These are phyloP conservation scores for Nissolia schottii DNA, from an alignment of 306 rosid genomes.

Conservation along the genomic window DNA sequence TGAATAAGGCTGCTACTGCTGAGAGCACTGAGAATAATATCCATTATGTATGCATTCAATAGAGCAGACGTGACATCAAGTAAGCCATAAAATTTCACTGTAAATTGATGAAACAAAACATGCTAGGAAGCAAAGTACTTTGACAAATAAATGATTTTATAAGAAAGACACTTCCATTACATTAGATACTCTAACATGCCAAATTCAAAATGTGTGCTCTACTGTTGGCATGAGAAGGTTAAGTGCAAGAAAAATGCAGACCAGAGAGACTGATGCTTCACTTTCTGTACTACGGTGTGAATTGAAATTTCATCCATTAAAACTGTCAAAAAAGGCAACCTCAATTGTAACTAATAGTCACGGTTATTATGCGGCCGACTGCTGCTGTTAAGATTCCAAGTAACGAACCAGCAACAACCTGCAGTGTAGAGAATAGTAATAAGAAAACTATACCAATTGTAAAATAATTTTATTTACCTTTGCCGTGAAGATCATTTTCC, in stretches of 20 bases:
- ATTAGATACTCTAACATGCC: background rate
- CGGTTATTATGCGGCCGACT: constrained; percentile 38
- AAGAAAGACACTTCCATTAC: background rate
- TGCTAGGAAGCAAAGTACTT: background rate
- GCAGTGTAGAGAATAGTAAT: constrained; percentile 8
- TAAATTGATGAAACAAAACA: background rate
- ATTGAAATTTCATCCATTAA: background rate
- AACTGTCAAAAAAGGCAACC: constrained; percentile 24
- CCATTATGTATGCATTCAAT: background rate
- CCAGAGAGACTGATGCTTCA: constrained; percentile 16
- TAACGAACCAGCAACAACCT: constrained; percentile 77
- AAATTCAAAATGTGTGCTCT: constrained; percentile 7
- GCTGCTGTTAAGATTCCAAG: constrained; percentile 58
- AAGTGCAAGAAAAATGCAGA: background rate
- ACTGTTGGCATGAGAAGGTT: constrained; percentile 1
- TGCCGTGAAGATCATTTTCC: background rate
- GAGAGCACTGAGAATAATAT: background rate
- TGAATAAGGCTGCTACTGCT: background rate
- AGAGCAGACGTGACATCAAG: background rate
- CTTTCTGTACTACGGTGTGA: constrained; percentile 6
- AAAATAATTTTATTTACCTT: background rate
- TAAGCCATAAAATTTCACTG: background rate
- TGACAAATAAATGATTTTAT: background rate
- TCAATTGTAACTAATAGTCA: constrained; percentile 17
- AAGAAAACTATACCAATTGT: background rate